Conservation (phyloP, 306 rosid species). For the Rubus idaeus region DNA sequence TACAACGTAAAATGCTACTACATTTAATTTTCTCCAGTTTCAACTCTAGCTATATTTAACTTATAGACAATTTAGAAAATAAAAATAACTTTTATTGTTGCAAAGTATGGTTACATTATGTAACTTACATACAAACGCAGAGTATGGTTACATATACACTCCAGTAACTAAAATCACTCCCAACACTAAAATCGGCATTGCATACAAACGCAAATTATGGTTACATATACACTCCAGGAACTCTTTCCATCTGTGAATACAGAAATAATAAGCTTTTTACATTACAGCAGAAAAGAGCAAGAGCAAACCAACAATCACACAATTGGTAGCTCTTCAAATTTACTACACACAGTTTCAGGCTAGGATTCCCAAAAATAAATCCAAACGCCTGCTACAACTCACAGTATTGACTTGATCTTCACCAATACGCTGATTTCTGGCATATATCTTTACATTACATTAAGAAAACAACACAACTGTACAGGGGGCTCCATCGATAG, state of each 20-base stretch:
- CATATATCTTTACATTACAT: constrained; percentile 13
- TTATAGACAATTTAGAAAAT: no score
- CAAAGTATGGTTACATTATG: no score
- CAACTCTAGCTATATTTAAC: no score
- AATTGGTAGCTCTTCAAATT: not conserved
- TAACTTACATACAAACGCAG: no score
- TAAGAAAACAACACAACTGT: constrained; percentile 33
- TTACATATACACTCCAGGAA: not conserved
- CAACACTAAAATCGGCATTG: no score
- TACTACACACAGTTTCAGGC: not conserved
- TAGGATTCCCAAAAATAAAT: constrained; percentile 2
- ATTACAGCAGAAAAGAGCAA: not conserved
- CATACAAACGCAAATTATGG: not conserved
- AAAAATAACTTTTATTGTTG: no score
- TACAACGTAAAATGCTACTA: no score
- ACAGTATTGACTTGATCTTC: constrained; percentile 22
- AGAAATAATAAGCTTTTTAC: not conserved
- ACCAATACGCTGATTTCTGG: constrained; percentile 12
- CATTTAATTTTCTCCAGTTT: no score
- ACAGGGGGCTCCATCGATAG: constrained; percentile 25
- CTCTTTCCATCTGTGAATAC: not conserved
- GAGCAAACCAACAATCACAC: not conserved
- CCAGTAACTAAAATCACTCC: no score
- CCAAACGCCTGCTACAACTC: not conserved
- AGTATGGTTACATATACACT: no score